Evolutionary conservation across 495 filamentous ascomycete genomes (phyloP).

Genomic region (Glutinoglossum americanum): DNA sequence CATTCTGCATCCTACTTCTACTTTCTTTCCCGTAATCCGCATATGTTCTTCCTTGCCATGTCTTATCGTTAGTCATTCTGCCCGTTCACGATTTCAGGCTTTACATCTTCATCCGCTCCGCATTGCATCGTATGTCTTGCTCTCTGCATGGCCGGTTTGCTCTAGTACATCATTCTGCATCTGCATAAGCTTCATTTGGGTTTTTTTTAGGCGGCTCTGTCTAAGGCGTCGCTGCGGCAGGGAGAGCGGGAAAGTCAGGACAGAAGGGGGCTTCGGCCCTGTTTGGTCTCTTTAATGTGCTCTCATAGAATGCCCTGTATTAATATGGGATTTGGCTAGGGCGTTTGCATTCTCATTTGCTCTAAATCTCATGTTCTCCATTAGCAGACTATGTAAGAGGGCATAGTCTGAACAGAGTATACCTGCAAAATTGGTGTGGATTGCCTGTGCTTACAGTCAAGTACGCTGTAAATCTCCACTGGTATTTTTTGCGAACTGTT

Average conservation of each 20-base stretch:
- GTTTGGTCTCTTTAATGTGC: not conserved
- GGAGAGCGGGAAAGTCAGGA: not conserved
- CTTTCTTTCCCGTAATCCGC: not conserved
- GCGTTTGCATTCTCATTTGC: not conserved
- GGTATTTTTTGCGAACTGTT: not conserved
- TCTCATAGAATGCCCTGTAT: conserved; percentile 1
- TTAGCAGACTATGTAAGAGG: not conserved
- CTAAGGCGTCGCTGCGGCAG: not conserved
- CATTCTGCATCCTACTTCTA: not conserved
- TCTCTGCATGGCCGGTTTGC: not conserved
- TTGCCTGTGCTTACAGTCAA: not conserved
- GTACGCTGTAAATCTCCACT: not conserved
- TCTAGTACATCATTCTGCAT: not conserved
- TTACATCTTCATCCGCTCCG: not conserved
- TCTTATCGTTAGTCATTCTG: not conserved
- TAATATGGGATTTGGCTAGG: conserved; percentile 1
- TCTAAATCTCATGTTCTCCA: not conserved
- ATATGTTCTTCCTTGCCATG: not conserved
- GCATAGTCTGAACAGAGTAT: not conserved
- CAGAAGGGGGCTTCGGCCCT: not conserved
- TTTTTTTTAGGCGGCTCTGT: not conserved
- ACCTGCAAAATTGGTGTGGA: not conserved
- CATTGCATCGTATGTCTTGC: not conserved
- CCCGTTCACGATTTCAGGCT: not conserved
- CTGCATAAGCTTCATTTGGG: not conserved